Conservation (phyloP, 768 basidiomycete genomes). For the Strobilomyces echinocephalus region DNA sequence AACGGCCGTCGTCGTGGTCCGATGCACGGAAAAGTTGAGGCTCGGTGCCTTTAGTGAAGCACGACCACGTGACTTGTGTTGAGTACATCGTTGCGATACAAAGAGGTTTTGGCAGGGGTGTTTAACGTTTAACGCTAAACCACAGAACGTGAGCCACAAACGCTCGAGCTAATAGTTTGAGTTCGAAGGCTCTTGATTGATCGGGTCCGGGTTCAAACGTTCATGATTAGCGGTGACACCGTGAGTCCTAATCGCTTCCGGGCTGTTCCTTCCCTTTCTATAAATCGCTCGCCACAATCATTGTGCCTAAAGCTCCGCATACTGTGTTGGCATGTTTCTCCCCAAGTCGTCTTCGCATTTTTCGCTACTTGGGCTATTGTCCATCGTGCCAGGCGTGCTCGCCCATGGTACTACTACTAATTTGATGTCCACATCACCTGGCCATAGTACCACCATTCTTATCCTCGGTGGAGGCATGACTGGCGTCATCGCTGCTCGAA, state of each 20-base stretch:
- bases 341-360: not conserved
- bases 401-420: constrained; percentile 7
- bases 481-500: constrained; percentile 61
- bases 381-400: not conserved
- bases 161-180: not conserved
- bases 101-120: too few relatives aligned
- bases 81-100: too few relatives aligned
- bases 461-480: constrained; percentile 66
- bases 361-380: constrained; percentile 2
- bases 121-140: too few relatives aligned
- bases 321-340: constrained; percentile 11
- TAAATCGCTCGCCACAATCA: not conserved
- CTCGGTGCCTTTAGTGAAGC: too few relatives aligned
- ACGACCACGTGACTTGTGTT: too few relatives aligned
- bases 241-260: not conserved
- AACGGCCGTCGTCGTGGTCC: too few relatives aligned
- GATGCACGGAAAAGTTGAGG: too few relatives aligned
- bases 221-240: too few relatives aligned
- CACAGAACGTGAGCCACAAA: too few relatives aligned
- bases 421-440: constrained; percentile 1
- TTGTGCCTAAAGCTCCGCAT: not conserved
- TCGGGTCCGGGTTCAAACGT: too few relatives aligned
- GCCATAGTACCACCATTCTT: constrained; percentile 38
- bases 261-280: not conserved
- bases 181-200: not conserved